A percentile compares a stretch with the other conserved stretches of the same genome.
Conservation (phyloP, 148 eudicot genomes). For the Hydrangea macrophylla region DNA sequence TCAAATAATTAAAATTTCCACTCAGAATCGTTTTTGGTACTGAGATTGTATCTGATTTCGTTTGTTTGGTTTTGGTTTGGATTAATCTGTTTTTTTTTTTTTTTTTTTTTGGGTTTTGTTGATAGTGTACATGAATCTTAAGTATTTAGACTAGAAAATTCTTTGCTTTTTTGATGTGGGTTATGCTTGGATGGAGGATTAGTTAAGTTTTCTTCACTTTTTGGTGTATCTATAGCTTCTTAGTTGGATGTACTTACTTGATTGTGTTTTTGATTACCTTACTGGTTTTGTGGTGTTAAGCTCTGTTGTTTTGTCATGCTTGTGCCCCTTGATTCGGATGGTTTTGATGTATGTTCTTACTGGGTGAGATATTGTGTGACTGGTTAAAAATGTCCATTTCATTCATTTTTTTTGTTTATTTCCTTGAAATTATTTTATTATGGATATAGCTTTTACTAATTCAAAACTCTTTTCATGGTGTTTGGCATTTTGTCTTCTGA, state of each 20-base stretch:
- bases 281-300: background rate
- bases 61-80: constrained; percentile 7
- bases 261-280: constrained; percentile 4
- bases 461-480: background rate
- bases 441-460: too few relatives aligned
- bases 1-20: too few relatives aligned
- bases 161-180: constrained; percentile 23
- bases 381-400: background rate
- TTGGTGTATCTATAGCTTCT: constrained; percentile 7
- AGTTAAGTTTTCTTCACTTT: constrained; percentile 27
- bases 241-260: constrained; percentile 18
- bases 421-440: too few relatives aligned
- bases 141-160: constrained; percentile 14
- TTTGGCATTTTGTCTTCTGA: background rate
- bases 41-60: constrained; percentile 20
- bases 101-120: background rate
- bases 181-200: constrained; percentile 33
- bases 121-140: background rate
- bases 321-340: background rate
- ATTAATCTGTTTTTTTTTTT: background rate
- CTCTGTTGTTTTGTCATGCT: background rate
- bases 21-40: too few relatives aligned
- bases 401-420: background rate
- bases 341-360: too few relatives aligned
- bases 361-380: too few relatives aligned